Percentiles rank a stretch among this genome's conserved stretches.
Evolutionary conservation across 306 rosid genomes (phyloP).

Genomic region (Trifolium pratense): DNA sequence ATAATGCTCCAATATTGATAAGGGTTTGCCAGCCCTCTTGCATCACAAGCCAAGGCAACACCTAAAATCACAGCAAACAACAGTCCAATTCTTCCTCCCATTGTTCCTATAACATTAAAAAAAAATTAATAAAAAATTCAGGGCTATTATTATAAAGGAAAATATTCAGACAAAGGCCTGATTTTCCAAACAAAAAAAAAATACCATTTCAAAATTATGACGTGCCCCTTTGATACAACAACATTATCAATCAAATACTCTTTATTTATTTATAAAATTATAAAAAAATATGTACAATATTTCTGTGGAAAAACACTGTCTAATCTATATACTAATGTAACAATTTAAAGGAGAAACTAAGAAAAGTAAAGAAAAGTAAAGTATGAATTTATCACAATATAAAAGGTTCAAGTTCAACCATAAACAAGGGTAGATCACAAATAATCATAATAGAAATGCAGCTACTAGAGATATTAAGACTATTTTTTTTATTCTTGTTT

Average conservation of each 20-base stretch:
- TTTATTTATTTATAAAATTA: neutral
- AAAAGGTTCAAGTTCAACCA: neutral
- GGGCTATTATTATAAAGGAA: neutral
- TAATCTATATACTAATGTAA: neutral
- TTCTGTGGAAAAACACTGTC: neutral
- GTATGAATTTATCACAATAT: neutral
- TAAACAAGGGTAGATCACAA: neutral
- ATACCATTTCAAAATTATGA: neutral
- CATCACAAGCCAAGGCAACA: slow-evolving; percentile 65
- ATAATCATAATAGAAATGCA: neutral
- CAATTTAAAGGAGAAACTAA: neutral
- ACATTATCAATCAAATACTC: neutral
- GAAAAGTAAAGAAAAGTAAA: neutral
- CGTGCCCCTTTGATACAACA: neutral
- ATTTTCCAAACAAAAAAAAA: neutral
- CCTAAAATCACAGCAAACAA: slow-evolving; percentile 59
- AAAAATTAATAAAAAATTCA: neutral
- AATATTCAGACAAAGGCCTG: neutral
- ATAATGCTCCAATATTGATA: slow-evolving; percentile 1
- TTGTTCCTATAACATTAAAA: slow-evolving; percentile 48
- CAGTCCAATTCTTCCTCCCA: slow-evolving; percentile 60
- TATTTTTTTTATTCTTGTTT: neutral
- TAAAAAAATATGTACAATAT: neutral
- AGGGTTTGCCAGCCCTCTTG: slow-evolving; percentile 44
- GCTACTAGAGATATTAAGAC: neutral